A percentile compares a stretch with the other conserved stretches of the same genome.
Evolutionary conservation across 306 rosid genomes (phyloP).

Genomic region (Cicer bijugum): DNA sequence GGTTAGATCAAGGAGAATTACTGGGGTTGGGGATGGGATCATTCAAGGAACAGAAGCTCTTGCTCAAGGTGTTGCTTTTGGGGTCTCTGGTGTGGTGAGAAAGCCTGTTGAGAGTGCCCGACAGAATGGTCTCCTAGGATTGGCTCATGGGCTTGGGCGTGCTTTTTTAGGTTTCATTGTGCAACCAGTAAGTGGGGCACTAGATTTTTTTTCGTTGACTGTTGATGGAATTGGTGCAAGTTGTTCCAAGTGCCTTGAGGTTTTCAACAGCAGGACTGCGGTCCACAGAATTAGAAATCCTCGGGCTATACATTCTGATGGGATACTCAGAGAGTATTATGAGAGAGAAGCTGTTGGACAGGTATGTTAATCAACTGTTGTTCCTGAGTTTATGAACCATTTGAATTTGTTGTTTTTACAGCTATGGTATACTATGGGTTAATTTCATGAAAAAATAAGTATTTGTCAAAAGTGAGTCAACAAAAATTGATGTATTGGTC

Average conservation of each 20-base stretch:
- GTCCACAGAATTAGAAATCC: slow-evolving; percentile 85
- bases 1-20: slow-evolving; percentile 92
- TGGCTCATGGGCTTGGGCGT: slow-evolving; percentile 94
- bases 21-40: slow-evolving; percentile 96
- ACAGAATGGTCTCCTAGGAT: slow-evolving; percentile 88
- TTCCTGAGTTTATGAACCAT: slow-evolving; percentile 3
- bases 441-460: slow-evolving; percentile 3
- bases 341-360: slow-evolving; percentile 94
- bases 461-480: not conserved
- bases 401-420: slow-evolving; percentile 11
- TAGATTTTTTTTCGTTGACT: slow-evolving; percentile 94
- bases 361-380: slow-evolving; percentile 55
- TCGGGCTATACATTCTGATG: slow-evolving; percentile 74
- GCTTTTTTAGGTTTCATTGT: slow-evolving; percentile 90
- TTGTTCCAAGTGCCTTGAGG: slow-evolving; percentile 91
- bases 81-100: slow-evolving; percentile 89
- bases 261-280: slow-evolving; percentile 67
- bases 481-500: not conserved
- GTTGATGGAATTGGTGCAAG: slow-evolving; percentile 99
- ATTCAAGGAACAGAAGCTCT: slow-evolving; percentile 96
- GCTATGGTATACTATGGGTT: slow-evolving; percentile 1
- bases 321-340: slow-evolving; percentile 77
- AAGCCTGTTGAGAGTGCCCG: slow-evolving; percentile 95
- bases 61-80: slow-evolving; percentile 97
- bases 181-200: slow-evolving; percentile 96